Conservation (phyloP, 306 rosid species). For the Acacia confusa region DNA sequence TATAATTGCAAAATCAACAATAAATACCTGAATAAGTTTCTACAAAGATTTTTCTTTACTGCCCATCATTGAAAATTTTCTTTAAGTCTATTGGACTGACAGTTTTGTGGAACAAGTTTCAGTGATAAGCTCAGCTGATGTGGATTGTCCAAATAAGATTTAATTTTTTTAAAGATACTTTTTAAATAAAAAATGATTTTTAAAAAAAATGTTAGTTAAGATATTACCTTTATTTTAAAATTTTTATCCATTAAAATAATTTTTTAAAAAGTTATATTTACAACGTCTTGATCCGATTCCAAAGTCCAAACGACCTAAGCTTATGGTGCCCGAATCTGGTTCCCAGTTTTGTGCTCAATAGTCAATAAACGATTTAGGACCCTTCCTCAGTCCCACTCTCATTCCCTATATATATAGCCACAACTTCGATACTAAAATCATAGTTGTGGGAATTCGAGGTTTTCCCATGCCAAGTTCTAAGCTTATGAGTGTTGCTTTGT, state of each 20-base stretch:
- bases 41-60: neutral
- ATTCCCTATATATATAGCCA: slow-evolving; percentile 42
- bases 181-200: too few relatives aligned
- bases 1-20: neutral
- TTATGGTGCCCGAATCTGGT: too few relatives aligned
- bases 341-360: slow-evolving; percentile 6
- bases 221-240: too few relatives aligned
- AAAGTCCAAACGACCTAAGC: too few relatives aligned
- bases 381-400: neutral
- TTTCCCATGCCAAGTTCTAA: slow-evolving; percentile 41
- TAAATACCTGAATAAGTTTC: neutral
- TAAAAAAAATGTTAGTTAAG: too few relatives aligned
- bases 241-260: too few relatives aligned
- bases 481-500: slow-evolving; percentile 28
- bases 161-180: too few relatives aligned
- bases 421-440: slow-evolving; percentile 18
- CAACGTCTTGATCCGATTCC: too few relatives aligned
- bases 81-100: neutral
- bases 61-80: neutral
- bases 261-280: too few relatives aligned
- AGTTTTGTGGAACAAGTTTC: neutral
- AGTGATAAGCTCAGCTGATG: too few relatives aligned
- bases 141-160: too few relatives aligned
- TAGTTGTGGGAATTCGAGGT: slow-evolving; percentile 7
- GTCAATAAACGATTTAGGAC: slow-evolving; percentile 18